phyloP scores from a whole-genome alignment of 306 rosid species.

The Pterocarpus santalinus region DNA sequence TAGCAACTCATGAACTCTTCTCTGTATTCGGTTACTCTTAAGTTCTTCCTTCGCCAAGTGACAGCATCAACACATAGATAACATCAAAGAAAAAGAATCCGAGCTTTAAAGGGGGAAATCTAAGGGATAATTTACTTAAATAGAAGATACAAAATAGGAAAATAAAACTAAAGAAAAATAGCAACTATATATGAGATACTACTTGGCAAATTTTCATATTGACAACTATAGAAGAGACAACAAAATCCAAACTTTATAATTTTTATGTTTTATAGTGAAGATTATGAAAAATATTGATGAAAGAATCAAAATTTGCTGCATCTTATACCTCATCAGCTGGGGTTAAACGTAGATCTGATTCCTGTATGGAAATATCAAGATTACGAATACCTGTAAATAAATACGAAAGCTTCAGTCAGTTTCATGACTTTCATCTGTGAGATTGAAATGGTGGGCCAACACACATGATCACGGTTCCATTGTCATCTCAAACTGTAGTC shows the following conservation, averaged over 20 bases:
- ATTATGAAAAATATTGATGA: conserved; percentile 15
- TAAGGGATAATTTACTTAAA: conserved; percentile 14
- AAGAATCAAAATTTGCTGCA: conserved; percentile 16
- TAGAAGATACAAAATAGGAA: conserved; percentile 7
- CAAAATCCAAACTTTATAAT: neutral
- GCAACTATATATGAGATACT: conserved; percentile 11
- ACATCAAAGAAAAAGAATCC: conserved; percentile 45
- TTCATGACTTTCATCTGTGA: neutral
- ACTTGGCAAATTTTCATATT: neutral
- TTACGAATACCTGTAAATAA: conserved; percentile 66
- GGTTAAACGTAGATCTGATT: conserved; percentile 74
- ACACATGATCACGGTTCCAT: conserved; percentile 31
- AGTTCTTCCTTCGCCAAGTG: conserved; percentile 86
- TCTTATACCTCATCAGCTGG: conserved; percentile 76
- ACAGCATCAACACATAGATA: conserved; percentile 47
- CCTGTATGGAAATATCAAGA: conserved; percentile 68
- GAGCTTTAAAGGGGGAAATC: neutral
- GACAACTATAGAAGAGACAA: neutral
- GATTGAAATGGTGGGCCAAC: conserved; percentile 29
- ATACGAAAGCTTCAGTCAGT: conserved; percentile 35
- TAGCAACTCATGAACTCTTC: conserved; percentile 86
- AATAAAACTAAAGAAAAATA: neutral
- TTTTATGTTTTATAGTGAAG: conserved; percentile 12
- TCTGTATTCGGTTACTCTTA: conserved; percentile 77
- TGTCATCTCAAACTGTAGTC: conserved; percentile 30